A percentile compares a stretch with the other conserved stretches of the same genome.
These are phyloP conservation scores for Vitis labrusca DNA, from an alignment of 164 flowering plant species.

Conservation along the genomic window DNA sequence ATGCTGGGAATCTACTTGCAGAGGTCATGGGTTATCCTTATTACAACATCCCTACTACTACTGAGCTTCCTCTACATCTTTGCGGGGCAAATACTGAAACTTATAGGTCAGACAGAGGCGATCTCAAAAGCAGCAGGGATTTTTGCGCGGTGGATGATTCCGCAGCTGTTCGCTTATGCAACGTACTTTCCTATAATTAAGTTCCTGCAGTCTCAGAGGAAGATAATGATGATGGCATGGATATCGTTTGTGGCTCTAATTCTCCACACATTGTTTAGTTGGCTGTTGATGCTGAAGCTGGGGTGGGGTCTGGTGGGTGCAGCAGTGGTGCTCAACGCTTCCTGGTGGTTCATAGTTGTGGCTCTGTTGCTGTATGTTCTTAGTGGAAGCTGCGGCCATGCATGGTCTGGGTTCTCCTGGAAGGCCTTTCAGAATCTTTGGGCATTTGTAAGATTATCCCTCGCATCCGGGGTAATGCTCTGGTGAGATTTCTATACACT, in stretches of 20 bases:
- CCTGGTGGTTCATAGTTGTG: constrained; percentile 72
- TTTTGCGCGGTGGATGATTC: constrained; percentile 63
- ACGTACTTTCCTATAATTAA: constrained; percentile 58
- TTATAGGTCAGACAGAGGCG: constrained; percentile 48
- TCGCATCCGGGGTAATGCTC: constrained; percentile 83
- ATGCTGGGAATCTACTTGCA: constrained; percentile 89
- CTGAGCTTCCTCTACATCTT: constrained; percentile 47
- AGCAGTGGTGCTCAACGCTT: constrained; percentile 59
- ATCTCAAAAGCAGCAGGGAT: constrained; percentile 58
- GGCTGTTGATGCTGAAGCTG: constrained; percentile 59
- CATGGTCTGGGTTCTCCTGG: constrained; percentile 79
- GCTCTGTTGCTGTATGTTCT: constrained; percentile 62
- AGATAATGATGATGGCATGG: constrained; percentile 59
- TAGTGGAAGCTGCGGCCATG: constrained; percentile 56
- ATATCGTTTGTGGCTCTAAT: constrained; percentile 47
- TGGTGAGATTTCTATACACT: constrained; percentile 38
- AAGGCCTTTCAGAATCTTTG: constrained; percentile 64
- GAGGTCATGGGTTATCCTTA: constrained; percentile 79
- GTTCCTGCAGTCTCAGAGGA: constrained; percentile 76
- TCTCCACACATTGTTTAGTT: constrained; percentile 53
- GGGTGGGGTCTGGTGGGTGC: constrained; percentile 78
- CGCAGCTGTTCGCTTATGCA: constrained; percentile 72
- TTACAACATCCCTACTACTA: constrained; percentile 28
- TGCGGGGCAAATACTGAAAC: constrained; percentile 35
- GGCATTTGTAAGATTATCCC: constrained; percentile 61